These are phyloP conservation scores for Tagetes patula DNA, from an alignment of 129 eudicot genomes.

Conservation along the genomic window DNA sequence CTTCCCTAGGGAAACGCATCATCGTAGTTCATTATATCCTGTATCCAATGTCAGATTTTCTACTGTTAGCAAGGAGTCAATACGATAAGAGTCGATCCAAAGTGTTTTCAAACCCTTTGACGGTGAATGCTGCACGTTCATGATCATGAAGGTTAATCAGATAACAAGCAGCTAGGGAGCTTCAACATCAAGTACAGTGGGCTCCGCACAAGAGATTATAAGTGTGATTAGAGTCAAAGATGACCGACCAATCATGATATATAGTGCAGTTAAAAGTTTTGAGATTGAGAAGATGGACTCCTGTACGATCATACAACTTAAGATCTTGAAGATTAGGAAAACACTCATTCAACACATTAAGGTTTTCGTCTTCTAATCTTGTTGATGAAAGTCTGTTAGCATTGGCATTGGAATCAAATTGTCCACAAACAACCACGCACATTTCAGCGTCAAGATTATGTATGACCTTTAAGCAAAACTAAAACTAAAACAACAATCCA, in stretches of 20 bases:
- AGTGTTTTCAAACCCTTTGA: constrained; percentile 43
- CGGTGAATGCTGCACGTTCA: constrained; percentile 20
- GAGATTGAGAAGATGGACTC: constrained; percentile 48
- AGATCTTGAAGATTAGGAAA: constrained; percentile 60
- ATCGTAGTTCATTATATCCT: constrained; percentile 13
- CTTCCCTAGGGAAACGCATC: constrained; percentile 29
- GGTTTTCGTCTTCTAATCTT: constrained; percentile 60
- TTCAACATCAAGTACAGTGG: background rate
- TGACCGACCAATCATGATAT: too few relatives aligned
- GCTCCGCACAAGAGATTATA: background rate
- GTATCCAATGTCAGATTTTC: constrained; percentile 38
- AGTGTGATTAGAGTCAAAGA: constrained; percentile 31
- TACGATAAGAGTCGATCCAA: constrained; percentile 38
- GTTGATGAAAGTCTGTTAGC: constrained; percentile 52
- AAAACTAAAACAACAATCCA: too few relatives aligned
- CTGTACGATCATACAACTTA: constrained; percentile 59
- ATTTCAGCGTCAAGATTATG: constrained; percentile 41
- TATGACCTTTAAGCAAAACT: background rate
- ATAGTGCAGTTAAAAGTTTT: background rate
- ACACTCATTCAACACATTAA: constrained; percentile 44
- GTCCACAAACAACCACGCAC: constrained; percentile 57
- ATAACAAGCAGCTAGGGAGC: constrained; percentile 33
- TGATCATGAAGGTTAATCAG: constrained; percentile 17
- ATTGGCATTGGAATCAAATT: constrained; percentile 53
- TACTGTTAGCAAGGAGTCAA: constrained; percentile 37